Evolutionary conservation across 192 early-diverging fungal genomes (phyloP).

Genomic region (Backusella tarrabulga): DNA sequence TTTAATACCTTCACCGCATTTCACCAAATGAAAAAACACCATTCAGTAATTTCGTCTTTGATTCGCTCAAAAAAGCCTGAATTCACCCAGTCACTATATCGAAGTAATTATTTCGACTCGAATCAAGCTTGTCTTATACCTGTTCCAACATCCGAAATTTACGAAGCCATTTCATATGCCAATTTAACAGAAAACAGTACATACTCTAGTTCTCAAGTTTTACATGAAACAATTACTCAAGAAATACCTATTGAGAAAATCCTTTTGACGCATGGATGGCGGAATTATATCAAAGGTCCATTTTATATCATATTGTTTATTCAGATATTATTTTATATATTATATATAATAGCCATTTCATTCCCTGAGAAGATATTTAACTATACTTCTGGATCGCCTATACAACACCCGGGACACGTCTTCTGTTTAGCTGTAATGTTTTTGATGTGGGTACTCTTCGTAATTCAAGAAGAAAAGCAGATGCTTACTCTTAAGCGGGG

Average conservation of each 20-base stretch:
- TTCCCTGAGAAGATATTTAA: background rate
- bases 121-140: too few species aligned
- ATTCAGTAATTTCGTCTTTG: too few species aligned
- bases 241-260: slow-evolving; percentile 1
- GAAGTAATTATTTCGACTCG: too few species aligned
- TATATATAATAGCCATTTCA: background rate
- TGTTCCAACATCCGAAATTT: too few species aligned
- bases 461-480: background rate
- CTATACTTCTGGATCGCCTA: background rate
- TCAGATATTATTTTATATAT: background rate
- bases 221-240: background rate
- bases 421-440: background rate
- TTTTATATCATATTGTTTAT: background rate
- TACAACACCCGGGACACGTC: background rate
- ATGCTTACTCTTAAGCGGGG: background rate
- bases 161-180: too few species aligned
- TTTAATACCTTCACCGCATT: too few species aligned
- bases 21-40: too few species aligned
- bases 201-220: too few species aligned
- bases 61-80: too few species aligned
- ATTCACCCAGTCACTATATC: too few species aligned
- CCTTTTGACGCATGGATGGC: slow-evolving; percentile 10
- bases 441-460: background rate
- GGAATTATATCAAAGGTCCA: background rate
- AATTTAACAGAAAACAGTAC: too few species aligned